Evolutionary conservation across 495 filamentous ascomycete species (phyloP).

Genomic region (Podospora pseudopauciseta): DNA sequence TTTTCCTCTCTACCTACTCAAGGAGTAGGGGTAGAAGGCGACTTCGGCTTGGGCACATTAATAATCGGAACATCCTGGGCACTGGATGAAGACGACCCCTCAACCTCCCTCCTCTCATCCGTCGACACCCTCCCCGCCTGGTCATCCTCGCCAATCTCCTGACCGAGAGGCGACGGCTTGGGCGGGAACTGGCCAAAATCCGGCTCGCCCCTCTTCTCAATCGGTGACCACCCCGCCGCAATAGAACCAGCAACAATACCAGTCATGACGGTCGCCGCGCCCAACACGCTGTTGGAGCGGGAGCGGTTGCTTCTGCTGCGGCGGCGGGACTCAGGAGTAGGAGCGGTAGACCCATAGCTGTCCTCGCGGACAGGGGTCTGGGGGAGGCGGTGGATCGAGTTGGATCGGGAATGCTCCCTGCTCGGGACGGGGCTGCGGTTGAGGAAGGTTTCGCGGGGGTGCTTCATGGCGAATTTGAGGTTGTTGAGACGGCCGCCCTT

Average conservation of each 20-base stretch:
- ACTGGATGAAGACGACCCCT: constrained; percentile 10
- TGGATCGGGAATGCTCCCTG: constrained; percentile 60
- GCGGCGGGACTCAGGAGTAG: constrained; percentile 70
- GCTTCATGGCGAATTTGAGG: constrained; percentile 77
- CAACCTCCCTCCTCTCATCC: constrained; percentile 40
- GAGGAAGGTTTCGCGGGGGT: constrained; percentile 71
- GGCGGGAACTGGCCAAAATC: constrained; percentile 29
- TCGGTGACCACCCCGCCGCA: constrained; percentile 80
- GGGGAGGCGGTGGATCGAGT: constrained; percentile 53
- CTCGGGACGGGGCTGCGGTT: constrained; percentile 66
- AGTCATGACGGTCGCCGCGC: constrained; percentile 79
- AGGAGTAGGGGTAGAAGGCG: constrained; percentile 12
- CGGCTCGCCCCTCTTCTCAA: constrained; percentile 49
- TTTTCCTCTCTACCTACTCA: neutral
- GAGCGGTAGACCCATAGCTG: constrained; percentile 50
- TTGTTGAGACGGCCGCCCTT: constrained; percentile 88
- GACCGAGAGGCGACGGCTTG: constrained; percentile 12
- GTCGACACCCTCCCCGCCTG: constrained; percentile 22
- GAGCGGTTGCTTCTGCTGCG: constrained; percentile 68
- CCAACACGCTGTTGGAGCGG: constrained; percentile 81
- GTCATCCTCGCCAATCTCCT: constrained; percentile 21
- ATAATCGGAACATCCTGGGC: constrained; percentile 41
- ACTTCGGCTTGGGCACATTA: constrained; percentile 38
- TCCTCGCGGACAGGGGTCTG: constrained; percentile 63
- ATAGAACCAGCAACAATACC: constrained; percentile 85